Evolutionary conservation across 1,284 basidiomycete species (phyloP), one percentile per base, ranked within the genome.

Genomic region (Rhodotorula sp.): DNA sequence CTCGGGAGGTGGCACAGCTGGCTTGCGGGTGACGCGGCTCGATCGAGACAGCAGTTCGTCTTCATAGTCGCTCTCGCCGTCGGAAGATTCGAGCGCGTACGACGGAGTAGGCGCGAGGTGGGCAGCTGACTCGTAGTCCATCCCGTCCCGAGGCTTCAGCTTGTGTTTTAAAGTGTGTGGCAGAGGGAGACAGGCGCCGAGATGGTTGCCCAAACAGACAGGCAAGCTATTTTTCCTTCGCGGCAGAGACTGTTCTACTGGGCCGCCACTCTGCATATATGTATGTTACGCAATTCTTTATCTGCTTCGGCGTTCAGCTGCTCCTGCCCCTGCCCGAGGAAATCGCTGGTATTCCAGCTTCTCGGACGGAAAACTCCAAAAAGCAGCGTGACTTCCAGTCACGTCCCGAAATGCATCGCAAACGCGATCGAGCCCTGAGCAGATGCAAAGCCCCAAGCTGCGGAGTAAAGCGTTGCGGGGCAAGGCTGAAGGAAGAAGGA

Each of bases 31-130:
- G 44, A 59, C 46, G 18, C 30, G 46, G 18, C 51, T 45, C 12
- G 24, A 37, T 37, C 30, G 22, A n/a, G 30, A 29, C 20, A 60
- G 45, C 12, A 56, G 48, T 48, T 70, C 71, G 20, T 71, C 66
- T n/a, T 64, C 65, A 26, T 54, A 54, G 30, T 57, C 71, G 60
- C 62, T 71, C 33, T 75, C 74, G 15, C 60, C 62, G 24, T 71
- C 71, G 22, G 53, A 42, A 12, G 58, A 60, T n/a, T 75, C 74
- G 45, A 75, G 69, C 3, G 65, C 71, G 62, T 75, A 75, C 6
- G 69, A 60, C 0, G 72, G 69, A 10, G 49, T 7, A 5, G 65
- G 60, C n/a, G 61, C 61, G 37, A 53, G 29, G 37, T 57, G 49
- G 2, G 57, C 33, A 26, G n/a, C n/a, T 15, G 48, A 24, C 26